Evolutionary conservation across 306 rosid species (phyloP).

Genomic region (Rosa lucieae): DNA sequence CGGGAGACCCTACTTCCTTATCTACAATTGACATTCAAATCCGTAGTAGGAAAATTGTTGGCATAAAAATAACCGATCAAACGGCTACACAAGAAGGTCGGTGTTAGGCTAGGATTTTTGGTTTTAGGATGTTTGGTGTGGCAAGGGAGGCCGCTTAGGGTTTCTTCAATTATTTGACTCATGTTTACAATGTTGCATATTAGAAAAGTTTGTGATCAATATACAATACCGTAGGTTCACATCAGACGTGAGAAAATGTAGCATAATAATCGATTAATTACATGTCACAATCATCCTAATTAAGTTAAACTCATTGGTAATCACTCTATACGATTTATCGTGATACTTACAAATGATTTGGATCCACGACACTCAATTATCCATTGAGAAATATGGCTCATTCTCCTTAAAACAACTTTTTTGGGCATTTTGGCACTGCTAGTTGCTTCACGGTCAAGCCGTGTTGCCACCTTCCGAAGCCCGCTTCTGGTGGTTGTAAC

Average conservation of each 20-base stretch:
- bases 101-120: no score
- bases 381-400: constrained; percentile 74
- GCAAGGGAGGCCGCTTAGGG: no score
- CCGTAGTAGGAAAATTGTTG: no score
- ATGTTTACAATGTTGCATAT: no score
- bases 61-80: no score
- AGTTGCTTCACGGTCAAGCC: constrained; percentile 31
- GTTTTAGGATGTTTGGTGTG: no score
- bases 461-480: constrained; percentile 33
- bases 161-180: no score
- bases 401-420: constrained; percentile 77
- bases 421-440: constrained; percentile 74
- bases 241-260: not conserved
- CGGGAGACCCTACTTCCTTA: no score
- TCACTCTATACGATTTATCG: not conserved
- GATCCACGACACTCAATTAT: not conserved
- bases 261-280: not conserved
- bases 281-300: not conserved
- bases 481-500: constrained; percentile 70
- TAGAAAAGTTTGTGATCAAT: no score
- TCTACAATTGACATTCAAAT: no score
- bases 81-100: no score
- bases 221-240: no score
- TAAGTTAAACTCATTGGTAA: not conserved
- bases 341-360: not conserved